A percentile compares a stretch with the other conserved stretches of the same genome.
Conservation (phyloP, 1,139 yeast genomes). For the Zygotorulaspora mrakii region DNA sequence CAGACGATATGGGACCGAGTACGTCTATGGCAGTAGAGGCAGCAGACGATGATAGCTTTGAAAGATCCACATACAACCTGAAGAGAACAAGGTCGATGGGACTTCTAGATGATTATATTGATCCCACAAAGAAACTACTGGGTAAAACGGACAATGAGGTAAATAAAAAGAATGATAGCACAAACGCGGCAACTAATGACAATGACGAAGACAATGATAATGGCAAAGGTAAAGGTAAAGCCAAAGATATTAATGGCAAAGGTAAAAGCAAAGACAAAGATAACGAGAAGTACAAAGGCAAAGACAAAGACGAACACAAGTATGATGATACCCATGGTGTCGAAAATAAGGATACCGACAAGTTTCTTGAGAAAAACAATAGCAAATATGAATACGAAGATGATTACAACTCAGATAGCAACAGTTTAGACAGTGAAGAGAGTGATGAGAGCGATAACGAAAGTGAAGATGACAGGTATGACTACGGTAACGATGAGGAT, state of each 20-base stretch:
- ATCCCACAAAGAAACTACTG: conserved; percentile 38
- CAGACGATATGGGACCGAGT: conserved; percentile 39
- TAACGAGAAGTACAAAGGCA: conserved; percentile 9
- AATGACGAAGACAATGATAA: conserved; percentile 12
- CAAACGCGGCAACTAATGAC: background rate
- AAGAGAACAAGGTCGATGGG: conserved; percentile 86
- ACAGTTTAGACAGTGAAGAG: conserved; percentile 25
- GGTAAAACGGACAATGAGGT: conserved; percentile 19
- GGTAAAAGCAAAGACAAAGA: conserved; percentile 13
- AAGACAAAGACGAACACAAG: conserved; percentile 13
- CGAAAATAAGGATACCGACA: too few species aligned
- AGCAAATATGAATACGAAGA: conserved; percentile 18
- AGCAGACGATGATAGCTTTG: conserved; percentile 65
- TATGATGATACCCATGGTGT: conserved; percentile 9
- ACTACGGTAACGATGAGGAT: conserved; percentile 11
- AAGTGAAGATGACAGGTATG: conserved; percentile 22
- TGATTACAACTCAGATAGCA: conserved; percentile 21
- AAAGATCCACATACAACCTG: conserved; percentile 67
- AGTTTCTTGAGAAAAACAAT: too few species aligned
- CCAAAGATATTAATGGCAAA: conserved; percentile 7
- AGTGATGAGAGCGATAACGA: conserved; percentile 20
- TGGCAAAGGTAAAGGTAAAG: conserved; percentile 3
- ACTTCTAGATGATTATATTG: conserved; percentile 66
- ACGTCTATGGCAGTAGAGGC: conserved; percentile 58
- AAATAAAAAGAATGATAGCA: background rate